Percentiles rank a stretch among this genome's conserved stretches.
Evolutionary conservation across 495 filamentous ascomycete species (phyloP).

Genomic region (Neurospora sp.): DNA sequence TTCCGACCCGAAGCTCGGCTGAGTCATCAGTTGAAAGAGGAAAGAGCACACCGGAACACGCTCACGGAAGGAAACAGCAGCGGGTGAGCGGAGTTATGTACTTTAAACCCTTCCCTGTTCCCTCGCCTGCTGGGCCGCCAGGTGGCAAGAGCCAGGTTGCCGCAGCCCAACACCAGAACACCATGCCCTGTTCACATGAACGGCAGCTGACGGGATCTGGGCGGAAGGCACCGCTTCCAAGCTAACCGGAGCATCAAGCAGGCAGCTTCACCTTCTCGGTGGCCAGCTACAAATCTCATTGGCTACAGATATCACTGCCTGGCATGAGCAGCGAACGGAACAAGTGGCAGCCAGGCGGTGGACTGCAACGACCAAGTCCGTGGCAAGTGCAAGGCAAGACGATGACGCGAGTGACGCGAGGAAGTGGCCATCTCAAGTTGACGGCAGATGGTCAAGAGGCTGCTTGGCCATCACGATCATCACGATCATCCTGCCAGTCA

Average conservation of each 20-base stretch:
- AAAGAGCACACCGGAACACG: background rate
- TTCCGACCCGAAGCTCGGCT: background rate
- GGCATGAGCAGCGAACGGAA: background rate
- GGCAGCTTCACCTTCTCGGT: too few species aligned
- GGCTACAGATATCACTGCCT: background rate
- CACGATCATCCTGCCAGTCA: background rate
- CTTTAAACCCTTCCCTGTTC: background rate
- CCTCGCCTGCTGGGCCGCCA: background rate
- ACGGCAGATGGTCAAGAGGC: background rate
- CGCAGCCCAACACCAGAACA: background rate
- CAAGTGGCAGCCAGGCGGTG: background rate
- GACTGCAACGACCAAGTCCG: background rate
- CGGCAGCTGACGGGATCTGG: background rate
- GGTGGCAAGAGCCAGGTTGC: background rate
- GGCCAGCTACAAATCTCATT: too few species aligned
- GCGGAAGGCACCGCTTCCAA: background rate
- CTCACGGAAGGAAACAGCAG: background rate
- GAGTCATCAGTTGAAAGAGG: background rate
- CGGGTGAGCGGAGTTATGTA: background rate
- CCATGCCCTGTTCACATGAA: background rate
- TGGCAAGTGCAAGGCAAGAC: background rate
- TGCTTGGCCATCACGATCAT: background rate
- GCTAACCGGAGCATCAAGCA: background rate
- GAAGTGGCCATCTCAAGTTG: background rate
- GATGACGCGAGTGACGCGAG: background rate